A percentile compares a stretch with the other conserved stretches of the same genome.
phyloP scores from a whole-genome alignment of 2,329 filamentous ascomycete species.

The Ceratocystis lukuohia region DNA sequence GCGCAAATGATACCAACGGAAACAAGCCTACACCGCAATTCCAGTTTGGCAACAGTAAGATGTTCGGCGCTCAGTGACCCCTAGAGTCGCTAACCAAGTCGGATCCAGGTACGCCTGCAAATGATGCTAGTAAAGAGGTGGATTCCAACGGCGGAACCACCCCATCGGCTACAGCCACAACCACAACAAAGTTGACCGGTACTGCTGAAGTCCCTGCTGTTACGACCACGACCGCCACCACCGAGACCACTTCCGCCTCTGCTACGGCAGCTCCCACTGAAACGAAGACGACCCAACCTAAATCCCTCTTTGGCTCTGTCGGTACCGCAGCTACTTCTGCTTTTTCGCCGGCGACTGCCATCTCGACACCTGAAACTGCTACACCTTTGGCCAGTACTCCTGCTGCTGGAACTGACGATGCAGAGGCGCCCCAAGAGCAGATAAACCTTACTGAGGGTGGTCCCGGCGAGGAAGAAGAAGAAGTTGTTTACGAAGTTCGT shows the following conservation, averaged over 20 bases:
- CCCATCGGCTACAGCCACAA: not conserved
- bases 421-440: conserved; percentile 48
- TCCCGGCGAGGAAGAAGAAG: conserved; percentile 60
- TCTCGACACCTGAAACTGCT: conserved; percentile 1
- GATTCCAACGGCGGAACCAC: conserved; percentile 1
- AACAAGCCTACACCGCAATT: conserved; percentile 15
- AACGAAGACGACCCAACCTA: not conserved
- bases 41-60: conserved; percentile 19
- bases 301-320: conserved; percentile 10
- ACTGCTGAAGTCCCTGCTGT: conserved; percentile 5
- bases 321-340: not conserved
- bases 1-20: conserved; percentile 15
- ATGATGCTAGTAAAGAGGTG: conserved; percentile 16
- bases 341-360: not conserved
- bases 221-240: not conserved
- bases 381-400: not conserved
- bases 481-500: conserved; percentile 54
- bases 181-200: conserved; percentile 3
- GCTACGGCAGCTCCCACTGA: not conserved
- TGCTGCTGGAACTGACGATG: conserved; percentile 31
- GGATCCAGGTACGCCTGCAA: conserved; percentile 22
- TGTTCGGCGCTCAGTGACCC: conserved; percentile 19
- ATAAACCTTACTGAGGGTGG: conserved; percentile 54
- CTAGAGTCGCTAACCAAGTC: conserved; percentile 19
- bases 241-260: not conserved